phyloP scores from a whole-genome alignment of 768 basidiomycete species.

The Rhodotorula paludigena region DNA sequence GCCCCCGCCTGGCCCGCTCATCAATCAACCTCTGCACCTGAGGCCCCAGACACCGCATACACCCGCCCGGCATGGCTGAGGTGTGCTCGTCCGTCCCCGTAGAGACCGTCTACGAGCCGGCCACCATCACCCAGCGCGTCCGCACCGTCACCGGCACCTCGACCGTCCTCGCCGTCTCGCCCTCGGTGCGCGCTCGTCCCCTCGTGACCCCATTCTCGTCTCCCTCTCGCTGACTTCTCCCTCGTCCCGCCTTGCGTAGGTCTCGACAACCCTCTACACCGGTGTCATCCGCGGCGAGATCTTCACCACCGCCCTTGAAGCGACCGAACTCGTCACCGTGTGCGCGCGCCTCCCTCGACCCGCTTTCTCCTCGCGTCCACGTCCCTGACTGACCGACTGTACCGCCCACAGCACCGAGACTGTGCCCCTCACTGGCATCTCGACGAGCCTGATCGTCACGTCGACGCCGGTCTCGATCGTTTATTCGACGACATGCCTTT shows the following conservation, averaged over 20 bases:
- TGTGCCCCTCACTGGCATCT: neutral
- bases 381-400: neutral
- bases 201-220: too few species aligned
- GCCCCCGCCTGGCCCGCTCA: neutral
- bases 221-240: neutral
- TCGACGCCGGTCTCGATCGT: slow-evolving; percentile 16
- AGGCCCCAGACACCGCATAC: neutral
- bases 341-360: neutral
- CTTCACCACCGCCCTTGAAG: neutral
- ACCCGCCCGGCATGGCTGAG: neutral
- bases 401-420: neutral
- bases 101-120: slow-evolving; percentile 8
- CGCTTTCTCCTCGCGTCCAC: neutral
- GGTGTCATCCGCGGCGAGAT: neutral
- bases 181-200: slow-evolving; percentile 4
- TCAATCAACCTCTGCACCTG: neutral
- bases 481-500: neutral
- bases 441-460: slow-evolving; percentile 14
- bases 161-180: slow-evolving; percentile 13
- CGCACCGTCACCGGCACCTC: slow-evolving; percentile 4
- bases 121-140: slow-evolving; percentile 10
- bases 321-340: slow-evolving; percentile 12
- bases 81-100: neutral
- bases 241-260: neutral
- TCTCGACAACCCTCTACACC: neutral